Base-by-base conservation (phyloP, 371 early-diverging fungal species). In the Syncephalis plumigaleata region DNA sequence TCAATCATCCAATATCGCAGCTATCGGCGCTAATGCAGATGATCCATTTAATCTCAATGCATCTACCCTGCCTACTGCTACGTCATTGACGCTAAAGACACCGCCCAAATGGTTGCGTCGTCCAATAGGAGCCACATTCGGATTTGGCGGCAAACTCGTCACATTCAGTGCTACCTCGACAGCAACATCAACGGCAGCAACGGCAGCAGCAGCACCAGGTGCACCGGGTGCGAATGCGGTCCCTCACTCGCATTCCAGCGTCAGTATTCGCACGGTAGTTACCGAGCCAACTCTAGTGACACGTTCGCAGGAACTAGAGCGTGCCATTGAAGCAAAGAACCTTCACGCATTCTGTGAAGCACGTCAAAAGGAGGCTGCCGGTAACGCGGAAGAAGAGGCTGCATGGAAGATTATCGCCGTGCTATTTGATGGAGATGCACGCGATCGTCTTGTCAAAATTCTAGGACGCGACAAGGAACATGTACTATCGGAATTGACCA, bases 71-170 rank as follows among this genome's bases (percentile, higher is more conserved):
- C 24, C 45, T n/a, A 54, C 61, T 39, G 25, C 55, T 16, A 55
- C 67, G 0, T 53, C 75, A 7, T 73, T 87, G 51, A 56, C 70
- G 8, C 70, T 95, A 18, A 82, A 79, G 49, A 76, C 82, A 22
- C 87, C 95, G 38, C 96, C 98, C 25, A 91, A 88, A 65, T 97
- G 98, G 98, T 75, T 91, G 18, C 77, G 87, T 31, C 72, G 92
- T 3, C 94, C 94, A 15, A 80, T 77, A 0, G 91, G 93, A 13
- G 90, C 81, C 2, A 67, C 79, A 0, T 98, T 87, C 68, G 85
- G 85, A 8, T 94, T 91, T 53, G 91, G 94, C 51, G 87, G 87
- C 23, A 81, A 84, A 55, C 67, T 97, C 17, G 83, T 84, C 15
- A 61, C 67, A 17, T 87, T 88, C 55, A 63, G 64, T 25, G 18